A percentile compares a stretch with the other conserved stretches of the same genome.
Evolutionary conservation across 1,284 basidiomycete genomes (phyloP).

Genomic region (Trichosporon coremiiforme): DNA sequence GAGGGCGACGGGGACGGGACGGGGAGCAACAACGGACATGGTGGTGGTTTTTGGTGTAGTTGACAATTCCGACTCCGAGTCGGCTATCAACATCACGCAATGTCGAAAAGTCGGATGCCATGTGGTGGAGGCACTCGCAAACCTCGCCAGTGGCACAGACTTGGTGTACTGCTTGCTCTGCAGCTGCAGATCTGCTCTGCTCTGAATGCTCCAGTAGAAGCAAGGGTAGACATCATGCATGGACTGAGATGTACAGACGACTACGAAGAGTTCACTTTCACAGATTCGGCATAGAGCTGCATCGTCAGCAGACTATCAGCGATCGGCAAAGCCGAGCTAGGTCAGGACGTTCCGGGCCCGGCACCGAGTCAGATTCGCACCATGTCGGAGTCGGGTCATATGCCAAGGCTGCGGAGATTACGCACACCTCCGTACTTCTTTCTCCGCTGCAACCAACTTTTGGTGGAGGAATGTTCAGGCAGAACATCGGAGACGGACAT

Average conservation of each 20-base stretch:
- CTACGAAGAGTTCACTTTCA: too few relatives aligned
- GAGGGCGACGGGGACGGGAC: constrained; percentile 65
- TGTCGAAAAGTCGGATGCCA: not conserved
- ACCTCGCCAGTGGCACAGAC: not conserved
- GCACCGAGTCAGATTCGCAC: too few relatives aligned
- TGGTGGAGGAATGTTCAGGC: too few relatives aligned
- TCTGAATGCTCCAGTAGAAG: too few relatives aligned
- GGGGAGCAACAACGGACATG: constrained; percentile 25
- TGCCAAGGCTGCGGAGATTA: not conserved
- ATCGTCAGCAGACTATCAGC: not conserved
- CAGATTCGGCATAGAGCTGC: too few relatives aligned
- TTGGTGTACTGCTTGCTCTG: too few relatives aligned
- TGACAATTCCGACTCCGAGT: not conserved
- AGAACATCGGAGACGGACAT: too few relatives aligned
- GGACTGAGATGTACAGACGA: too few relatives aligned
- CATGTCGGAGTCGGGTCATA: not conserved
- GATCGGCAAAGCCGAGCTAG: not conserved
- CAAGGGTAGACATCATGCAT: too few relatives aligned
- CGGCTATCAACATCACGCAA: not conserved
- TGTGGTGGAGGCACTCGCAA: not conserved
- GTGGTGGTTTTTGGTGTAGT: not conserved
- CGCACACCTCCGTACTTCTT: too few relatives aligned
- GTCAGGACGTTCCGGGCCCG: not conserved
- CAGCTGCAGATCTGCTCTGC: too few relatives aligned
- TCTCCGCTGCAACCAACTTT: too few relatives aligned